phyloP scores from a whole-genome alignment of 139 green algal genomes.

The Marvania coccoides region DNA sequence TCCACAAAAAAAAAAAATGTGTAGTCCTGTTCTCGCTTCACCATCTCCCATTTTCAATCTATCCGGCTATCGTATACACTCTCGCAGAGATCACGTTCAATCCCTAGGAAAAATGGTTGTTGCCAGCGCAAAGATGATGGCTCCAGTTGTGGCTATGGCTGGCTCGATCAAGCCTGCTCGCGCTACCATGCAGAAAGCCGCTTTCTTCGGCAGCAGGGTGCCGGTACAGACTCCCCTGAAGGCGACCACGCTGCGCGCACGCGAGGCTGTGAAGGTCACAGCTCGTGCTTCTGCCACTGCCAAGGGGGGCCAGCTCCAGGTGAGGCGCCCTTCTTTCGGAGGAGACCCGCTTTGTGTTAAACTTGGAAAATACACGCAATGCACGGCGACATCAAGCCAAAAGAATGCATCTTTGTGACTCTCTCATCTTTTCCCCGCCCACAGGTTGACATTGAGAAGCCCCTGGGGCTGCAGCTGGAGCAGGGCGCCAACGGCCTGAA shows the following conservation, averaged over 20 bases:
- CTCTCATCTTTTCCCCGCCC: neutral
- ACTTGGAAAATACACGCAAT: neutral
- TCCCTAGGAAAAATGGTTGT: neutral
- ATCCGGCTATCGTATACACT: neutral
- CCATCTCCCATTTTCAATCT: neutral
- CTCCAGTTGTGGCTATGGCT: neutral
- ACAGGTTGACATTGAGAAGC: constrained; percentile 89
- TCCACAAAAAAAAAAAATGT: neutral
- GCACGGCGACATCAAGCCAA: neutral
- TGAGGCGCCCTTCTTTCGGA: neutral
- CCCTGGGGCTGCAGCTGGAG: constrained; percentile 65
- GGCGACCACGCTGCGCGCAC: neutral
- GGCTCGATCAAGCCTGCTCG: neutral
- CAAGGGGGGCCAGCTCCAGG: constrained; percentile 4
- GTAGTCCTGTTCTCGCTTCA: neutral
- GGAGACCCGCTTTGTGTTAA: neutral
- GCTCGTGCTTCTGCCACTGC: constrained; percentile 7
- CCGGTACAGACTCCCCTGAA: neutral
- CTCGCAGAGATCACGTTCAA: neutral
- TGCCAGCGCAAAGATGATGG: neutral
- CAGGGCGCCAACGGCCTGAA: constrained; percentile 59
- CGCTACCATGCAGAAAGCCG: neutral
- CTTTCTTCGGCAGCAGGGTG: neutral
- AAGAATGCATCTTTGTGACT: neutral
- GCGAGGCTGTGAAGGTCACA: neutral